These are phyloP conservation scores for Amyloporia xantha DNA, from an alignment of 768 basidiomycete genomes.

Conservation along the genomic window DNA sequence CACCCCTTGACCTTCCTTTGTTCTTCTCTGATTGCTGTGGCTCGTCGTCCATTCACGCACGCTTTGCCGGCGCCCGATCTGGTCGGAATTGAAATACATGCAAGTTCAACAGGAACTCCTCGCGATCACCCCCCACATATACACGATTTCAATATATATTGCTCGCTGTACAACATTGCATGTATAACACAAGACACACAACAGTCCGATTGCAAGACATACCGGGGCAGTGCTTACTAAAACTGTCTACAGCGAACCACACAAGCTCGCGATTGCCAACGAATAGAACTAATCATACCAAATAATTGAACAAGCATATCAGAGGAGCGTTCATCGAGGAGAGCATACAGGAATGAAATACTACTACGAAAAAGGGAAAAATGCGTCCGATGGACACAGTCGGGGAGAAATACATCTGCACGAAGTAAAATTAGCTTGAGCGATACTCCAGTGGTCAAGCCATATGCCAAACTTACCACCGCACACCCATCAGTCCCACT, in stretches of 20 bases:
- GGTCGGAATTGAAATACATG: too few species aligned
- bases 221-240: not conserved
- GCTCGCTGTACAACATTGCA: constrained; percentile 2
- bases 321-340: not conserved
- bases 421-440: not conserved
- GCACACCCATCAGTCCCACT: not conserved
- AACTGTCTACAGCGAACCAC: not conserved
- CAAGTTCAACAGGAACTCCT: too few species aligned
- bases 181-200: constrained; percentile 4
- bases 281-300: not conserved
- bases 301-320: not conserved
- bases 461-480: not conserved
- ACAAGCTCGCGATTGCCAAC: not conserved
- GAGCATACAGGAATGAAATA: not conserved
- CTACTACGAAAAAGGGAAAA: not conserved
- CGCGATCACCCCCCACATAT: too few species aligned
- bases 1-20: too few species aligned
- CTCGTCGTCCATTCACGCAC: too few species aligned
- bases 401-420: not conserved
- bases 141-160: not conserved
- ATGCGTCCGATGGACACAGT: not conserved
- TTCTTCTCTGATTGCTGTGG: too few species aligned
- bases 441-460: too few species aligned
- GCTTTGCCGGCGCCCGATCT: too few species aligned
- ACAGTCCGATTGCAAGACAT: not conserved